Conservation (phyloP, 495 filamentous ascomycete genomes). For the Aspergillus cavernicola region DNA sequence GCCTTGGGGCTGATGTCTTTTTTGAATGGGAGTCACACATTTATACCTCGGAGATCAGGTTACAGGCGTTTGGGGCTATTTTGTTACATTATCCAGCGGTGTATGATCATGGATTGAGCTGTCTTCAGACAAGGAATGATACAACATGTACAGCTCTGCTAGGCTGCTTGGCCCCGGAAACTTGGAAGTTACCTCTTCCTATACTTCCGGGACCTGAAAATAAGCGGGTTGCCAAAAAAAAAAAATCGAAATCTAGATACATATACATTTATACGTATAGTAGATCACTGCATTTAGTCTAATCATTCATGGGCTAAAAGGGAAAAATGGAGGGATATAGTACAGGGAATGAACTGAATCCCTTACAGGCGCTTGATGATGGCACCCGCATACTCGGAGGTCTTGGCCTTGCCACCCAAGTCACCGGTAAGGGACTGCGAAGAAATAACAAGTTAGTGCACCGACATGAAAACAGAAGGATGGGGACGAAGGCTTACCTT, state of each 20-base stretch:
- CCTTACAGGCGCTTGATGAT: slow-evolving; percentile 81
- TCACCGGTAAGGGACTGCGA: slow-evolving; percentile 78
- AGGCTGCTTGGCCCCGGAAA: too few species aligned
- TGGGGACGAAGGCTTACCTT: slow-evolving; percentile 53
- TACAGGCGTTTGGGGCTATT: slow-evolving; percentile 16
- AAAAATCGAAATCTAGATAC: slow-evolving; percentile 23
- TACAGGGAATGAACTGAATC: slow-evolving; percentile 33
- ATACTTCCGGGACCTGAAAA: too few species aligned
- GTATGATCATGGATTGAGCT: slow-evolving; percentile 10
- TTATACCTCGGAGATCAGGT: slow-evolving; percentile 27
- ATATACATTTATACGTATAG: slow-evolving; percentile 35
- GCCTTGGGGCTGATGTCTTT: not conserved
- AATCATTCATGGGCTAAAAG: slow-evolving; percentile 41
- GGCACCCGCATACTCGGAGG: slow-evolving; percentile 82
- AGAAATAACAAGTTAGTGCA: slow-evolving; percentile 19
- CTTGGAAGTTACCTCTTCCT: too few species aligned
- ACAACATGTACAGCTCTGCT: not conserved
- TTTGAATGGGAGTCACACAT: not conserved
- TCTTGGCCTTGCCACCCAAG: slow-evolving; percentile 91
- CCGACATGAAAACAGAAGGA: not conserved
- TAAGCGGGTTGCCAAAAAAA: too few species aligned
- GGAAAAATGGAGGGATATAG: slow-evolving; percentile 36
- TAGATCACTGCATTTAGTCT: slow-evolving; percentile 44
- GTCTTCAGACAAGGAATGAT: not conserved
- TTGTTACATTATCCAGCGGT: slow-evolving; percentile 3